phyloP scores from a whole-genome alignment of 495 filamentous ascomycete species.

The Annulohypoxylon nitens region DNA sequence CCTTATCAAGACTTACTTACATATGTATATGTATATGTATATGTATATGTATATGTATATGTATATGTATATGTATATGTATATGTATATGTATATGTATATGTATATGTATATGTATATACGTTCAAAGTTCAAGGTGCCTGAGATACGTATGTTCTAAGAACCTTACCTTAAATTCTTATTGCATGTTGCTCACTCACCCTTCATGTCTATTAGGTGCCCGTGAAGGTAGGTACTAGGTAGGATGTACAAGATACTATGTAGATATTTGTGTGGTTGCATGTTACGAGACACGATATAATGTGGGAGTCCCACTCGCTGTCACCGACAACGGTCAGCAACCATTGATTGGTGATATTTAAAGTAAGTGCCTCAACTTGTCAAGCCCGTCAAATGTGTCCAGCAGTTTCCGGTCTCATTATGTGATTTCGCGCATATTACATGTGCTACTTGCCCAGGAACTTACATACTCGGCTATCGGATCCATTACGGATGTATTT shows the following conservation, averaged over 20 bases:
- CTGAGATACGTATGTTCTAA: background rate
- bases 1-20: too few relatives aligned
- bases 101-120: too few relatives aligned
- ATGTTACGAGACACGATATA: background rate
- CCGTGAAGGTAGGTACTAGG: too few relatives aligned
- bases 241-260: background rate
- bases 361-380: background rate
- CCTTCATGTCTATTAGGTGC: too few relatives aligned
- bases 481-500: background rate
- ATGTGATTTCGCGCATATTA: background rate
- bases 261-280: background rate
- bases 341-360: background rate
- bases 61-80: too few relatives aligned
- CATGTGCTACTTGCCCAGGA: background rate
- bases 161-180: conserved; percentile 7
- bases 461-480: background rate
- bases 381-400: background rate
- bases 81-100: too few relatives aligned
- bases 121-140: too few relatives aligned
- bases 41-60: too few relatives aligned
- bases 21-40: too few relatives aligned
- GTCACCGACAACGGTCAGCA: background rate
- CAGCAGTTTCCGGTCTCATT: background rate
- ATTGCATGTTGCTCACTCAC: background rate
- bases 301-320: background rate